These are phyloP conservation scores for Pythium aristosporum DNA, from an alignment of 352 stramenopile species.

Conservation along the genomic window DNA sequence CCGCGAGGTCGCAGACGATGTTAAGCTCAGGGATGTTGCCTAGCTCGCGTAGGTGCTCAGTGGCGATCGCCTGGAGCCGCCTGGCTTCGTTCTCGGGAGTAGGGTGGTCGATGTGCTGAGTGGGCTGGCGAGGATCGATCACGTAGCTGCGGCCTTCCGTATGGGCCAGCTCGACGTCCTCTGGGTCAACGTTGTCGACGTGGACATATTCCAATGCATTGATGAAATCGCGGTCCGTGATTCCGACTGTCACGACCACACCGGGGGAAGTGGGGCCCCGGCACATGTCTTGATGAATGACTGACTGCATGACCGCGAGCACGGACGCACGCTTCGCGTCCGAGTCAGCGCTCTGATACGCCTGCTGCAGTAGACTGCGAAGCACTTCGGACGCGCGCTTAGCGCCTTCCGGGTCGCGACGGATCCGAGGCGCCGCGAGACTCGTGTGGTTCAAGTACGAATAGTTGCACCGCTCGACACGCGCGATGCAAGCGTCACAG, in stretches of 20 bases:
- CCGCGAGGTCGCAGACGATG: constrained; percentile 61
- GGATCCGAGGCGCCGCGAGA: constrained; percentile 31
- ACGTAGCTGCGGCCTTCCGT: constrained; percentile 15
- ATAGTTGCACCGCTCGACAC: constrained; percentile 57
- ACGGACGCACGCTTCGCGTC: constrained; percentile 38
- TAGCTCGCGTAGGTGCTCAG: constrained; percentile 32
- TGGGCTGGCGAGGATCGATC: constrained; percentile 14
- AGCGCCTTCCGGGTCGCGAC: constrained; percentile 24
- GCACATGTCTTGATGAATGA: constrained; percentile 35
- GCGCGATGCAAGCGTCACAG: constrained; percentile 55
- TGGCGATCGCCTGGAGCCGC: constrained; percentile 44
- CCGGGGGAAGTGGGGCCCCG: background rate
- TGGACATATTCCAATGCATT: constrained; percentile 18
- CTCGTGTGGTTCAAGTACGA: constrained; percentile 34
- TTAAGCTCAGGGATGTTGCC: constrained; percentile 54
- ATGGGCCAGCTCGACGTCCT: constrained; percentile 14
- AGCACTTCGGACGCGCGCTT: constrained; percentile 35
- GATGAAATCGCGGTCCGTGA: constrained; percentile 6
- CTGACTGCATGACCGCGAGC: constrained; percentile 43
- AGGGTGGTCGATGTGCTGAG: background rate
- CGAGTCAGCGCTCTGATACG: constrained; percentile 29
- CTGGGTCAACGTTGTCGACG: background rate
- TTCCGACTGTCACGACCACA: constrained; percentile 10
- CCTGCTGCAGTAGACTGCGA: constrained; percentile 37
- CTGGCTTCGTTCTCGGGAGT: constrained; percentile 43